Percentiles rank a stretch among this genome's conserved stretches.
Conservation (phyloP, 192 early-diverging fungal species). For the Gonapodya prolifera region DNA sequence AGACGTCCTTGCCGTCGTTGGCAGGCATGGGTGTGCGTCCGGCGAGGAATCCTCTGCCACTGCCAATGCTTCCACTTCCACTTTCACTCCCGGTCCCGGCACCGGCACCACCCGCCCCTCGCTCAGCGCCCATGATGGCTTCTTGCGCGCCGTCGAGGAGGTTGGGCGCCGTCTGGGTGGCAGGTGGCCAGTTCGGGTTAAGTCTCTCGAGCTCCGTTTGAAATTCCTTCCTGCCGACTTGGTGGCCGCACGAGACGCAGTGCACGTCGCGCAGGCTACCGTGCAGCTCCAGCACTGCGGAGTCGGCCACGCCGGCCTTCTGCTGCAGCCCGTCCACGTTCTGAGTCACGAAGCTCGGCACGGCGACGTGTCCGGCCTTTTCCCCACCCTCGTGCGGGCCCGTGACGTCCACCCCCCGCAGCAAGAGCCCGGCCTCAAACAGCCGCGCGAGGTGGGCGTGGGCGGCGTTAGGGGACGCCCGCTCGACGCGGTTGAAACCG, state of each 20-base stretch:
- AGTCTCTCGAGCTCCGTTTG: slow-evolving; percentile 46
- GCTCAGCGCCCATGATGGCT: slow-evolving; percentile 2
- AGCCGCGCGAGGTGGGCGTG: slow-evolving; percentile 49
- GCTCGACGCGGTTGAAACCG: slow-evolving; percentile 58
- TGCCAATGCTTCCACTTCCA: not conserved
- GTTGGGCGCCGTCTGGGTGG: slow-evolving; percentile 21
- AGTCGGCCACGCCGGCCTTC: slow-evolving; percentile 22
- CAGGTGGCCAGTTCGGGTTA: slow-evolving; percentile 54
- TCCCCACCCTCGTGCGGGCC: not conserved
- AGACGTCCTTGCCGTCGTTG: not conserved
- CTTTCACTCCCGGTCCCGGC: not conserved
- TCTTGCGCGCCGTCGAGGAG: slow-evolving; percentile 5
- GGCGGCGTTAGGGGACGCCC: slow-evolving; percentile 57
- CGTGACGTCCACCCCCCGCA: slow-evolving; percentile 10
- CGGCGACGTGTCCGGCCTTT: not conserved
- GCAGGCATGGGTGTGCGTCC: not conserved
- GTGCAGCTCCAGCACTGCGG: slow-evolving; percentile 67
- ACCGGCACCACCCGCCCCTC: not conserved
- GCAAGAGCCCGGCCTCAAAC: slow-evolving; percentile 26
- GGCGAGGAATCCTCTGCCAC: not conserved
- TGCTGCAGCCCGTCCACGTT: slow-evolving; percentile 82
- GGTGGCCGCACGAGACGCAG: slow-evolving; percentile 57
- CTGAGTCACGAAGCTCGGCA: slow-evolving; percentile 62
- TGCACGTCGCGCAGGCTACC: slow-evolving; percentile 61
- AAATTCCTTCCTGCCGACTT: slow-evolving; percentile 38